Evolutionary conservation across 371 early-diverging fungal genomes (phyloP), one percentile per base, ranked within the genome.

Genomic region (Mortierella sp.): DNA sequence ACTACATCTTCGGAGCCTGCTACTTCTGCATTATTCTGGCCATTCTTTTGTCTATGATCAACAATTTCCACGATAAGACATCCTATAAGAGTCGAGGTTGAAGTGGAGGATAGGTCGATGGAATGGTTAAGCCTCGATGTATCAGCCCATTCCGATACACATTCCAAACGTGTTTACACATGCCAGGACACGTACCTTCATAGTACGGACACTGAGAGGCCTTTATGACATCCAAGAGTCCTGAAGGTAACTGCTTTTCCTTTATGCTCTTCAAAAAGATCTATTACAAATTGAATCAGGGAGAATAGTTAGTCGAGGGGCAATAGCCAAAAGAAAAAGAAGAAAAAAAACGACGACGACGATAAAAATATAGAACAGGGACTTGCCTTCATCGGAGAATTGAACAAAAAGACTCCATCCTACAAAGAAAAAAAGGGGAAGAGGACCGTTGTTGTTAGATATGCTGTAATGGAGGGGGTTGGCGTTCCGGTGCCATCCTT

Each of bases 381-480:
- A 12, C 48, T 26, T 74, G 85, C 89, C 81, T 89, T 87, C 82
- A 89, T 87, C 47, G 87, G 89, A 64, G 88, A 87, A 47, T 87
- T 87, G 72, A 87, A 89, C 18, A 87, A 83, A 66, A 89, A 89
- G 80, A 89, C 87, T 14, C 88, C 89, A 66, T 87, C 88, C 86
- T 88, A 74, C 15, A 53, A 48, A 28, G 43, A 30, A 12, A 30
- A 21, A 57, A 53, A 64, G 46, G 4, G 47, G 37, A n/a, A 56
- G 7, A 51, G n/a, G n/a, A n/a, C n/a, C n/a, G n/a, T 53, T 25
- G 25, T 16, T 19, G 46, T 44, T 5, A 51, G 25, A 12, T 23
- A 57, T n/a, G 1, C 12, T n/a, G n/a, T n/a, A n/a, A n/a, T n/a
- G n/a, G n/a, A n/a, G n/a, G n/a, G n/a, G n/a, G n/a, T n/a, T n/a